phyloP scores from a whole-genome alignment of 2,329 filamentous ascomycete genomes.

The Trichothecium sympodiale region DNA sequence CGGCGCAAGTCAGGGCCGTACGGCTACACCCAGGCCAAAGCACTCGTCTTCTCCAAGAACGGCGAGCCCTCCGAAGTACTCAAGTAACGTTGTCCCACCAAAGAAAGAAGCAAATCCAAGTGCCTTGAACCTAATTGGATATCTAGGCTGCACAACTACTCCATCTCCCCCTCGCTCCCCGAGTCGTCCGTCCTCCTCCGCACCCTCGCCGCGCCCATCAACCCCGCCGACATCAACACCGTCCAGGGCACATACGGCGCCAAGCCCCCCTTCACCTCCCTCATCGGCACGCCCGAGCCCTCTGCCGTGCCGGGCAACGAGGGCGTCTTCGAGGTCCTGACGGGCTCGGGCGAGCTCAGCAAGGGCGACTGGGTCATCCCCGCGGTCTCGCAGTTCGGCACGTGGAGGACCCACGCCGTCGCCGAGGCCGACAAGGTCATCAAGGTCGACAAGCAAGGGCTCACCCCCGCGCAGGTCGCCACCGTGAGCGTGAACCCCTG shows the following conservation, averaged over 20 bases:
- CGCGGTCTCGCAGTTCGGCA: conserved; percentile 71
- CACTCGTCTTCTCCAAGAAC: conserved; percentile 63
- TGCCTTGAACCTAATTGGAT: background rate
- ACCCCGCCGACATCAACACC: conserved; percentile 96
- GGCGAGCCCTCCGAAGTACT: conserved; percentile 66
- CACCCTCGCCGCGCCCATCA: conserved; percentile 84
- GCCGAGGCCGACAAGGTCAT: conserved; percentile 47
- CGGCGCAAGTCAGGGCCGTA: conserved; percentile 52
- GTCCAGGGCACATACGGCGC: conserved; percentile 93
- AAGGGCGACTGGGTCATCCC: conserved; percentile 94
- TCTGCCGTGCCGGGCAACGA: conserved; percentile 81
- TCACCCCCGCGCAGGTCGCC: conserved; percentile 69
- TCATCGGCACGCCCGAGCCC: conserved; percentile 66
- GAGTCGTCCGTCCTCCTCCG: conserved; percentile 60
- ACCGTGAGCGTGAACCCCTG: conserved; percentile 90
- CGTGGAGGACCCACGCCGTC: conserved; percentile 86
- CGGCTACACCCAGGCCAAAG: conserved; percentile 76
- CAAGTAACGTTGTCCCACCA: conserved; percentile 28
- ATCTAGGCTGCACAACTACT: conserved; percentile 57
- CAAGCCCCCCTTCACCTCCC: conserved; percentile 64
- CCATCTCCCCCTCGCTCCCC: conserved; percentile 65
- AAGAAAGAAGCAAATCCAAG: background rate
- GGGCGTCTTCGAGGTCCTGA: conserved; percentile 85
- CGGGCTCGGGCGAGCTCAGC: conserved; percentile 37
- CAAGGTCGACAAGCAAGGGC: conserved; percentile 57